Evolutionary conservation across 352 stramenopile genomes (phyloP), one percentile per base, ranked within the genome.

Genomic region (Halophytophthora polymorphica): DNA sequence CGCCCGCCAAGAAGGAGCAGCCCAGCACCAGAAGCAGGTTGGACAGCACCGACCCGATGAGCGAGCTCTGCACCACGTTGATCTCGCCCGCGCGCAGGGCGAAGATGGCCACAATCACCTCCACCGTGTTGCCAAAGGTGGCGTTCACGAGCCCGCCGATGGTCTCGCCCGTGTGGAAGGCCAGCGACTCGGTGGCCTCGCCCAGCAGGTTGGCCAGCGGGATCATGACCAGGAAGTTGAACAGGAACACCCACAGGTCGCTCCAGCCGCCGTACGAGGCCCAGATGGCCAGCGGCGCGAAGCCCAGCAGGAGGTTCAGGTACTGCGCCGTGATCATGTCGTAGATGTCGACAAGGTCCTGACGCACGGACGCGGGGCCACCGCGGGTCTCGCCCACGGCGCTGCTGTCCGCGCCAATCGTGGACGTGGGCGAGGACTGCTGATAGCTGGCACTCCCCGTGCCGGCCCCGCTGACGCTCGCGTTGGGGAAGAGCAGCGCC

Each of bases 21-120:
- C 96, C 96, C 56, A 98, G 95, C 12, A 99, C 96, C 17, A 99
- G 89, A 34, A 99, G 76, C 63, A 98, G 54, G 65, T 99, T 99
- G 29, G 93, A 98, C n/a, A 99, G 73, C 58, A 99, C 96, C 10
- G 90, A 98, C 6, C 96, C 96, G 38, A 99, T 89, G 40, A 99
- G 76, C 35, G 96, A 98, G 42, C 96, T 88, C 72, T 99, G 95
- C 14, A 99, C 96, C 8, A 99, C 96, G 15, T 90, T 86, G 54
- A 98, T 98, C 73, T 97, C 88, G 35, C 93, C 94, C 19, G 93
- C 81, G 22, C 79, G 72, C 13, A 99, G 83, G 17, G 96, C 96
- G 13, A 98, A 96, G 39, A 97, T 83, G 3, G 96, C 95, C 49
- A 99, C 97, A 21, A 99, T 87, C 17, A 98, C 78, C 81, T 99